Evolutionary conservation across 805 yeast genomes (phyloP).

Genomic region (Hanseniaspora vineae): DNA sequence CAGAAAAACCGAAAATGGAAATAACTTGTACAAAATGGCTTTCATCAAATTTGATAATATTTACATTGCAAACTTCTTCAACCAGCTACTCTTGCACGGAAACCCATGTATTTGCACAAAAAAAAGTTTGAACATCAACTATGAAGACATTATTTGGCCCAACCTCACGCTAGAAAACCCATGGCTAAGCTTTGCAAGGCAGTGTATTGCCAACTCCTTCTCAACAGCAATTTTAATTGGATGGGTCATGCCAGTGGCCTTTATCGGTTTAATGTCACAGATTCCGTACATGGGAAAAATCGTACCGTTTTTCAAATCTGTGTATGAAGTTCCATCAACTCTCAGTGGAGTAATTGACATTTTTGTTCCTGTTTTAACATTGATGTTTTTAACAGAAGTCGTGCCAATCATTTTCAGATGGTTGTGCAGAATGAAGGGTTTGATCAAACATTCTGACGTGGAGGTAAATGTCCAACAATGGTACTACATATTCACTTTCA

Average conservation of each 20-base stretch:
- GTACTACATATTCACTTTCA: slow-evolving; percentile 65
- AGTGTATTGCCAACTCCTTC: slow-evolving; percentile 31
- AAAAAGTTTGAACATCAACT: slow-evolving; percentile 41
- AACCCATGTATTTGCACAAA: slow-evolving; percentile 30
- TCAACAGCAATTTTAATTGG: slow-evolving; percentile 40
- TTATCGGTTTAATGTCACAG: slow-evolving; percentile 66
- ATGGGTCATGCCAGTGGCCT: slow-evolving; percentile 78
- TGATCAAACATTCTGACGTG: slow-evolving; percentile 44
- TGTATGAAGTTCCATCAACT: neutral
- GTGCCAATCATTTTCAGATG: slow-evolving; percentile 47
- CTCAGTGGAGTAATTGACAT: slow-evolving; percentile 31
- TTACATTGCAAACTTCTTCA: slow-evolving; percentile 48
- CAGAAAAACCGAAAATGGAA: neutral
- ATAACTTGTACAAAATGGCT: slow-evolving; percentile 26
- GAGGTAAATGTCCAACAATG: slow-evolving; percentile 66
- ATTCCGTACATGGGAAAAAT: slow-evolving; percentile 49
- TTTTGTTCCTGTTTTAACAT: slow-evolving; percentile 50
- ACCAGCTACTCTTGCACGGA: slow-evolving; percentile 40
- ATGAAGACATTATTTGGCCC: slow-evolving; percentile 61
- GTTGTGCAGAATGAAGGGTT: slow-evolving; percentile 43
- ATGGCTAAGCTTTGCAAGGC: slow-evolving; percentile 26
- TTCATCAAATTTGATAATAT: slow-evolving; percentile 52
- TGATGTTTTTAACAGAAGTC: slow-evolving; percentile 48
- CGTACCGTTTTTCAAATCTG: slow-evolving; percentile 39
- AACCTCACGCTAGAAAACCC: slow-evolving; percentile 35